Percentiles rank a stretch among this genome's conserved stretches.
Evolutionary conservation across 345 rosid genomes (phyloP).

Genomic region (Diplotaxis tenuifolia): DNA sequence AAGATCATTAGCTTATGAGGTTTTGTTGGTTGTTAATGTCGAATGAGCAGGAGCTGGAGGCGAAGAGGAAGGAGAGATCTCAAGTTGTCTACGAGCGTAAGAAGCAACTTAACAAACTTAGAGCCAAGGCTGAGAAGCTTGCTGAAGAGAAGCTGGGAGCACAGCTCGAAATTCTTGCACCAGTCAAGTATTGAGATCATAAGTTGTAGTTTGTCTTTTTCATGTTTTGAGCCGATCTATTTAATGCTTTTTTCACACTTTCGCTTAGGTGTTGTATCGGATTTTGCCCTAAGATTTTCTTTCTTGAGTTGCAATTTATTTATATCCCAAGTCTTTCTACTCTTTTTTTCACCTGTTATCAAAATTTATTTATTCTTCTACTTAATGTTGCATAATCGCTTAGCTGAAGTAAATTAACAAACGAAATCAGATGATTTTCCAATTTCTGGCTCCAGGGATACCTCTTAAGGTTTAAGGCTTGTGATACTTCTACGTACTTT

Average conservation of each 20-base stretch:
- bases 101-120: slow-evolving; percentile 70
- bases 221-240: slow-evolving; percentile 7
- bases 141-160: slow-evolving; percentile 81
- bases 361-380: background rate
- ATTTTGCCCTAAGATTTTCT: background rate
- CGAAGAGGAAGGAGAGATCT: slow-evolving; percentile 71
- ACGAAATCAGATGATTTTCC: background rate
- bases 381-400: background rate
- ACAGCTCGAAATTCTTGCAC: slow-evolving; percentile 59
- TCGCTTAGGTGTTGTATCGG: background rate
- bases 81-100: slow-evolving; percentile 41
- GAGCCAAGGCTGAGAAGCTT: slow-evolving; percentile 63
- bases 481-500: slow-evolving; percentile 23
- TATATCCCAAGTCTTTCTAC: background rate
- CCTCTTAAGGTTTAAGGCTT: slow-evolving; percentile 9
- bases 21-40: background rate
- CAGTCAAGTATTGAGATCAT: slow-evolving; percentile 53
- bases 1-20: background rate
- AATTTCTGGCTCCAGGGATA: background rate
- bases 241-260: background rate
- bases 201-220: background rate
- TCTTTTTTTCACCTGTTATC: background rate
- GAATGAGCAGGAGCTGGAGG: slow-evolving; percentile 59
- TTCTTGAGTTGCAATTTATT: background rate
- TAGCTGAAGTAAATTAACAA: background rate